Evolutionary conservation across 1,284 basidiomycete species (phyloP).

Genomic region (Entoloma clypeatum): DNA sequence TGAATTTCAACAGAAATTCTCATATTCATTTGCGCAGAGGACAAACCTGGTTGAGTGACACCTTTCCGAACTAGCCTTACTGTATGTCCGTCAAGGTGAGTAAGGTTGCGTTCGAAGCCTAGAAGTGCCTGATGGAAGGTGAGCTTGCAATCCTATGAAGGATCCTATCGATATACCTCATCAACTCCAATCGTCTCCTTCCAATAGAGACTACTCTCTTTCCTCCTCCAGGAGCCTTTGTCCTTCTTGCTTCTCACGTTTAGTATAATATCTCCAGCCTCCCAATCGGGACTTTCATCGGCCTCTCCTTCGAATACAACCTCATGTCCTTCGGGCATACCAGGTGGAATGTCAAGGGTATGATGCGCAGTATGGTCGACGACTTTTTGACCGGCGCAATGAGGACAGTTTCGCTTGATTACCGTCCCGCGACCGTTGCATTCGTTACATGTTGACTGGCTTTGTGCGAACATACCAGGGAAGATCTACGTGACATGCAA

Average conservation of each 20-base stretch:
- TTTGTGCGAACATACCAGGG: conserved; percentile 90
- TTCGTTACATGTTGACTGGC: conserved; percentile 72
- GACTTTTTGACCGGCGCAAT: conserved; percentile 81
- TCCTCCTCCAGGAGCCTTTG: conserved; percentile 78
- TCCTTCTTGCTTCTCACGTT: conserved; percentile 74
- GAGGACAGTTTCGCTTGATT: conserved; percentile 74
- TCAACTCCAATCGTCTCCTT: conserved; percentile 85
- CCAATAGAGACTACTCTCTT: conserved; percentile 88
- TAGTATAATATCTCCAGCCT: conserved; percentile 86
- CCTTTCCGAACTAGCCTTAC: conserved; percentile 68
- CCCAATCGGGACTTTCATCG: conserved; percentile 91
- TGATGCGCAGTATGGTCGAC: conserved; percentile 80
- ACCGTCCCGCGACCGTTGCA: conserved; percentile 81
- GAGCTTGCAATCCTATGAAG: conserved; percentile 8
- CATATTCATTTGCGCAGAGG: background rate
- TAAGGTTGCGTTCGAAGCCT: conserved; percentile 82
- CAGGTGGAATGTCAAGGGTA: conserved; percentile 78
- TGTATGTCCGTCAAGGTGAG: conserved; percentile 85
- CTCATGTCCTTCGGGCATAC: conserved; percentile 89
- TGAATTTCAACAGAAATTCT: conserved; percentile 1
- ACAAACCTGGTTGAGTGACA: conserved; percentile 85
- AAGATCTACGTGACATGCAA: conserved; percentile 67
- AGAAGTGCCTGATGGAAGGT: conserved; percentile 57
- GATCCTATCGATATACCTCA: conserved; percentile 55
- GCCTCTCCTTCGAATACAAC: conserved; percentile 90